Evolutionary conservation across 1,284 basidiomycete genomes (phyloP).

Genomic region (Inonotus hispidus): DNA sequence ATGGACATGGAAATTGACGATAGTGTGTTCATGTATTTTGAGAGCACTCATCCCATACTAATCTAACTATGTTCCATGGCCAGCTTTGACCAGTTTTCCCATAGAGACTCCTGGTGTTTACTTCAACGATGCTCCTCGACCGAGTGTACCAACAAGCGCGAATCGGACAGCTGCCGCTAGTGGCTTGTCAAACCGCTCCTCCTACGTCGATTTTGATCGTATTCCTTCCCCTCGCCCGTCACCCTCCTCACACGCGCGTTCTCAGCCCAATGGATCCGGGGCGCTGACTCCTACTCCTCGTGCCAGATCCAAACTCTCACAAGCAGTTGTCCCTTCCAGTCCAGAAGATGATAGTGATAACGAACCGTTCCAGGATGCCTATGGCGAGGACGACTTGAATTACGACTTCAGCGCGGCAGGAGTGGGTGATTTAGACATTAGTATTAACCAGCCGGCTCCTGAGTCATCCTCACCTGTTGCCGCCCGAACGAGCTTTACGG

Average conservation of each 20-base stretch:
- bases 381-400: background rate
- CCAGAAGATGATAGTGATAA: conserved; percentile 16
- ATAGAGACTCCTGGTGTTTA: conserved; percentile 42
- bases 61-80: conserved; percentile 7
- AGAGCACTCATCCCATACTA: conserved; percentile 21
- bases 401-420: conserved; percentile 5
- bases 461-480: conserved; percentile 6
- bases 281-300: conserved; percentile 38
- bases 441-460: conserved; percentile 22
- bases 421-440: conserved; percentile 4
- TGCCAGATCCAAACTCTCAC: conserved; percentile 36
- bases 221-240: conserved; percentile 56
- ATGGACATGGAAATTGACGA: conserved; percentile 67
- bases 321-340: conserved; percentile 22
- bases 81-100: background rate
- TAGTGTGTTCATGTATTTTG: conserved; percentile 36
- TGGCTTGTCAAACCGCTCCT: conserved; percentile 45
- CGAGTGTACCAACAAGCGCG: conserved; percentile 40
- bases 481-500: conserved; percentile 39
- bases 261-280: conserved; percentile 29
- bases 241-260: conserved; percentile 32
- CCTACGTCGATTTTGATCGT: conserved; percentile 58
- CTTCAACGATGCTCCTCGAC: conserved; percentile 45
- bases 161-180: conserved; percentile 45
- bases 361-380: conserved; percentile 6